Percentiles rank a stretch among this genome's conserved stretches.
Evolutionary conservation across 129 eudicot species (phyloP).

Genomic region (Ambrosia artemisiifolia): DNA sequence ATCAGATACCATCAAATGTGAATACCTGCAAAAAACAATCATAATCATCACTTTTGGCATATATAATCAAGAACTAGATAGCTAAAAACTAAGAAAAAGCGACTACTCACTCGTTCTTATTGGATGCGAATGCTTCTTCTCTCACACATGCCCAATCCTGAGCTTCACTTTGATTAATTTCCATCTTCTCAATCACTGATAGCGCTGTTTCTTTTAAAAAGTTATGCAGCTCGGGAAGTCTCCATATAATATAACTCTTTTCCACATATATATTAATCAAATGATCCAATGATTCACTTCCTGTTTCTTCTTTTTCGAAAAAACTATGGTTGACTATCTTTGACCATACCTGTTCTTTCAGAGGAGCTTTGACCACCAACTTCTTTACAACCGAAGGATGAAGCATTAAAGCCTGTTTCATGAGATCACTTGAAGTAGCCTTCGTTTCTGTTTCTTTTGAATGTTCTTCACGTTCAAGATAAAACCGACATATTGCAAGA

Average conservation of each 20-base stretch:
- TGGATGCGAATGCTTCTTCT: constrained; percentile 84
- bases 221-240: constrained; percentile 90
- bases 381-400: constrained; percentile 76
- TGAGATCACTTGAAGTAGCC: constrained; percentile 64
- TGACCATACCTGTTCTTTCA: constrained; percentile 80
- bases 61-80: not conserved
- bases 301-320: constrained; percentile 52
- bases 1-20: constrained; percentile 73
- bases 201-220: constrained; percentile 66
- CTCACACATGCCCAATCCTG: constrained; percentile 86
- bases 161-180: constrained; percentile 48
- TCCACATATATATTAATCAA: constrained; percentile 73
- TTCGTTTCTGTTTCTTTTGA: constrained; percentile 25
- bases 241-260: constrained; percentile 83
- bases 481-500: constrained; percentile 76
- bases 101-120: constrained; percentile 76
- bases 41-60: not conserved
- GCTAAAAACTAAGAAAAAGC: not conserved
- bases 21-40: constrained; percentile 48
- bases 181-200: constrained; percentile 48
- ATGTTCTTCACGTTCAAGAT: constrained; percentile 54
- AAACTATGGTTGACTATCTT: constrained; percentile 44
- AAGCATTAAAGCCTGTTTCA: constrained; percentile 96
- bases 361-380: constrained; percentile 77
- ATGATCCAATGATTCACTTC: constrained; percentile 78